These are phyloP conservation scores for Ocimum tenuiflorum DNA, from an alignment of 257 asterid genomes.

Conservation along the genomic window DNA sequence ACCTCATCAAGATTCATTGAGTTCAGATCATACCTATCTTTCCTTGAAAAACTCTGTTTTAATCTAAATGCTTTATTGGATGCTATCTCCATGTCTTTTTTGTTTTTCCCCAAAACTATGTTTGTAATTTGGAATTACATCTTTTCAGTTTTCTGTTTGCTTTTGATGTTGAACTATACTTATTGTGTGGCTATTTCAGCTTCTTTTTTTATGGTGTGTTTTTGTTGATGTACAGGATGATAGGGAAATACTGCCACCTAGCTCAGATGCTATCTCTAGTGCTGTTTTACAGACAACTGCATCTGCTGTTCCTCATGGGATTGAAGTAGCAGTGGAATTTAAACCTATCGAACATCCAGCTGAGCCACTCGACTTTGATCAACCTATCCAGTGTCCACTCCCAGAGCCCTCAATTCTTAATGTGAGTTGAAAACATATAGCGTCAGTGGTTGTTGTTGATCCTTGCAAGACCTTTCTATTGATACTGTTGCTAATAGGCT, in stretches of 20 bases:
- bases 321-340: slow-evolving; percentile 56
- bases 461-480: neutral
- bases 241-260: slow-evolving; percentile 49
- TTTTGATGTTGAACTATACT: neutral
- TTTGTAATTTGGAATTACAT: too few species aligned
- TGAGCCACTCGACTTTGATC: slow-evolving; percentile 75
- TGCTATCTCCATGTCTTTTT: too few species aligned
- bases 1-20: neutral
- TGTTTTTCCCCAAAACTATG: too few species aligned
- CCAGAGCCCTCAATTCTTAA: slow-evolving; percentile 85
- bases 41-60: neutral
- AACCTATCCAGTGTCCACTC: slow-evolving; percentile 74
- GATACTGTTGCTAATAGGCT: neutral
- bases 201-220: neutral
- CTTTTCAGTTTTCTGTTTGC: neutral
- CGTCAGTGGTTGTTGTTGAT: too few species aligned
- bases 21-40: neutral
- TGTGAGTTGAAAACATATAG: too few species aligned
- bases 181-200: neutral
- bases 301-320: slow-evolving; percentile 44
- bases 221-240: slow-evolving; percentile 41
- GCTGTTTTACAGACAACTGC: slow-evolving; percentile 28
- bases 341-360: slow-evolving; percentile 76
- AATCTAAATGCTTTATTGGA: too few species aligned
- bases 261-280: slow-evolving; percentile 32